phyloP scores from a whole-genome alignment of 768 basidiomycete species.

The Suillus alpinus region DNA sequence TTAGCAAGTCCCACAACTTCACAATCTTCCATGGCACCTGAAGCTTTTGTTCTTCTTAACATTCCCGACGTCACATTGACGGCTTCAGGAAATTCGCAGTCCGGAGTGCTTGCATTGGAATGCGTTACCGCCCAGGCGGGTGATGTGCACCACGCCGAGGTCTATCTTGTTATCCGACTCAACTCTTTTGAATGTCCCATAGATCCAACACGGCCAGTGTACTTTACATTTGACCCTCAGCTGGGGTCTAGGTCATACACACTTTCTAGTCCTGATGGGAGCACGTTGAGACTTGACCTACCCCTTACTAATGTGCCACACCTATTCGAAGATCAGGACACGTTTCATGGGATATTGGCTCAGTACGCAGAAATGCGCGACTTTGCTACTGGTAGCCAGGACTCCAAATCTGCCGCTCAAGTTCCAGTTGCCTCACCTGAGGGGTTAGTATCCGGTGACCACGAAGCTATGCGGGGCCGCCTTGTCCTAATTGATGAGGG shows the following conservation, averaged over 20 bases:
- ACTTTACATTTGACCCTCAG: constrained; percentile 20
- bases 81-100: constrained; percentile 29
- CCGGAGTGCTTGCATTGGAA: constrained; percentile 53
- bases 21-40: constrained; percentile 14
- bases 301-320: constrained; percentile 31
- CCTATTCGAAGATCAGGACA: constrained; percentile 54
- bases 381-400: constrained; percentile 2
- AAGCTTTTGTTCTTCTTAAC: constrained; percentile 56
- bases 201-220: constrained; percentile 52
- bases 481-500: constrained; percentile 72
- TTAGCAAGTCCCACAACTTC: not conserved
- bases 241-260: constrained; percentile 27
- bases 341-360: constrained; percentile 62
- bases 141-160: constrained; percentile 35
- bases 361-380: constrained; percentile 58
- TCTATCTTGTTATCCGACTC: constrained; percentile 65
- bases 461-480: constrained; percentile 42
- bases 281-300: constrained; percentile 20
- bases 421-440: constrained; percentile 18
- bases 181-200: constrained; percentile 56
- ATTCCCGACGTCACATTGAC: constrained; percentile 47
- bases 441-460: constrained; percentile 33
- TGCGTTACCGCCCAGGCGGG: constrained; percentile 46
- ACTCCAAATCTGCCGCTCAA: constrained; percentile 7
- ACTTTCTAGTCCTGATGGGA: constrained; percentile 24